Conservation (phyloP, 1,284 basidiomycete genomes). For the Sporisorium graminicola region DNA sequence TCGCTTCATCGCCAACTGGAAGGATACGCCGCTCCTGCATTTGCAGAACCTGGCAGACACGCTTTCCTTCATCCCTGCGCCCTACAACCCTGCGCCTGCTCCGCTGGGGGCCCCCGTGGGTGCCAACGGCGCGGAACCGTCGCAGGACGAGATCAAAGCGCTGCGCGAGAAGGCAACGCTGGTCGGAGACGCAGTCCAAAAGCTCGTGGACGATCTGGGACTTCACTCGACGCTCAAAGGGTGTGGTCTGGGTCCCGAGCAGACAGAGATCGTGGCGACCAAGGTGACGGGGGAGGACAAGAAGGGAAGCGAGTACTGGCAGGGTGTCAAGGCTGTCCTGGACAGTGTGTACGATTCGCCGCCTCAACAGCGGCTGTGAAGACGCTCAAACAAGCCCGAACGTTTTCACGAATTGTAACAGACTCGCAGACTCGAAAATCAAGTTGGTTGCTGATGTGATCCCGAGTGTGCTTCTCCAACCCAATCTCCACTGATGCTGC, state of each 20-base stretch:
- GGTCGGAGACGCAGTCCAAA: constrained; percentile 52
- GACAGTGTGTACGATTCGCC: constrained; percentile 45
- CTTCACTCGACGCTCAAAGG: constrained; percentile 74
- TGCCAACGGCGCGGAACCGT: not conserved
- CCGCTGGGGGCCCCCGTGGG: constrained; percentile 20
- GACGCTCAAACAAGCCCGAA: not conserved
- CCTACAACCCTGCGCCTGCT: constrained; percentile 28
- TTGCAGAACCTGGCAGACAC: constrained; percentile 55
- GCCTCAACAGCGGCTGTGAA: constrained; percentile 3
- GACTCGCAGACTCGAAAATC: not conserved
- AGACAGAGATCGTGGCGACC: constrained; percentile 74
- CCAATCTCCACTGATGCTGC: not conserved
- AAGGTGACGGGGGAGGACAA: constrained; percentile 69
- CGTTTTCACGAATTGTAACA: not conserved
- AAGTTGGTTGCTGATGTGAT: not conserved
- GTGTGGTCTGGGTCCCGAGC: constrained; percentile 76
- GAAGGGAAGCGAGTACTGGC: constrained; percentile 35
- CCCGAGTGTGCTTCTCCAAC: not conserved
- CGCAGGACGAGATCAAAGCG: constrained; percentile 4
- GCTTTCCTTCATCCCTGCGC: constrained; percentile 52
- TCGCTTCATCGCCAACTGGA: constrained; percentile 24
- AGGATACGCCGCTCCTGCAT: constrained; percentile 33
- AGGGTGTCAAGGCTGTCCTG: constrained; percentile 34
- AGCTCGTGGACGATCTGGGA: constrained; percentile 75
- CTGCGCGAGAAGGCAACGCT: constrained; percentile 21